These are phyloP conservation scores for Tricholoma hemisulphureum DNA, from an alignment of 768 basidiomycete genomes.

Conservation along the genomic window DNA sequence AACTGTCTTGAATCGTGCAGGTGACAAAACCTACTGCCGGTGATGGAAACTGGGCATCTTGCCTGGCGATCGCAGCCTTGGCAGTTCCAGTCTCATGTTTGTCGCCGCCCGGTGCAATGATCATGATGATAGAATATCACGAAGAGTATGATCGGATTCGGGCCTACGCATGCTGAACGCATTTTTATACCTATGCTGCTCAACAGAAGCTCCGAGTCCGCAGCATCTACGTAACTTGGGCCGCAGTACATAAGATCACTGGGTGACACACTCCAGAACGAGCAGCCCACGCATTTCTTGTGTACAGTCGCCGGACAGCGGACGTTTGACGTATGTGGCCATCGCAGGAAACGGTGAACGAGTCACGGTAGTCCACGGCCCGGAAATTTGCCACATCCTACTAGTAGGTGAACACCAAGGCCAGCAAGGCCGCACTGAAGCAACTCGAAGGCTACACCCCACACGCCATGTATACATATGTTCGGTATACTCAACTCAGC, in stretches of 20 bases:
- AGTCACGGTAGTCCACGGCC: not conserved
- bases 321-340: too few species aligned
- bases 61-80: not conserved
- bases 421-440: too few species aligned
- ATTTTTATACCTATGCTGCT: too few species aligned
- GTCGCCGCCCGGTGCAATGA: not conserved
- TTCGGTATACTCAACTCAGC: not conserved
- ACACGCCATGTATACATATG: conserved; percentile 20
- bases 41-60: not conserved
- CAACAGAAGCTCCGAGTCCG: too few species aligned
- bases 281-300: too few species aligned
- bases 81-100: not conserved
- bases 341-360: not conserved
- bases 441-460: too few species aligned
- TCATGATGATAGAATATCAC: not conserved
- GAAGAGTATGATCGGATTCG: not conserved
- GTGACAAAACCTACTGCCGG: conserved; percentile 4
- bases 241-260: too few species aligned
- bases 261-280: too few species aligned
- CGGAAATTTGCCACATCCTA: not conserved
- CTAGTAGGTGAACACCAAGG: too few species aligned
- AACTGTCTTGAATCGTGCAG: not conserved
- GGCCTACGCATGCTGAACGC: too few species aligned
- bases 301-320: too few species aligned
- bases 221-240: too few species aligned